phyloP scores from a whole-genome alignment of 345 rosid species.

The Cardamine chenopodiifolia region DNA sequence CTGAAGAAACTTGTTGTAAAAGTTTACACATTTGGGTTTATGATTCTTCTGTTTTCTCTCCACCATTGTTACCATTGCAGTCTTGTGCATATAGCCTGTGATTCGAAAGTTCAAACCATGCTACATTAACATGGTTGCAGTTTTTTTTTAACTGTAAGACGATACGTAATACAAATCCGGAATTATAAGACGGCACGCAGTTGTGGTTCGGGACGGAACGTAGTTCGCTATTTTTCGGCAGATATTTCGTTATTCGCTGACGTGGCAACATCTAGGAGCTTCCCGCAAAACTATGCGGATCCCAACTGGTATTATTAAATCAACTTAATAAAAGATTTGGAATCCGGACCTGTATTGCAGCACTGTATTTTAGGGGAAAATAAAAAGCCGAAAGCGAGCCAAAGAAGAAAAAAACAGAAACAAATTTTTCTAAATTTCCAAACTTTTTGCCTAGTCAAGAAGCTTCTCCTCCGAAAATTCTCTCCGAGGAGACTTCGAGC shows the following conservation, averaged over 20 bases:
- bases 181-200: slow-evolving; percentile 27
- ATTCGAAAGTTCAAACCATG: background rate
- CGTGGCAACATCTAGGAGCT: slow-evolving; percentile 40
- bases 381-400: slow-evolving; percentile 42
- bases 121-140: background rate
- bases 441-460: slow-evolving; percentile 34
- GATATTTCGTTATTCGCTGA: slow-evolving; percentile 25
- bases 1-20: slow-evolving; percentile 31
- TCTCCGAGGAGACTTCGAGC: slow-evolving; percentile 23
- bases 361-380: slow-evolving; percentile 14
- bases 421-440: slow-evolving; percentile 20
- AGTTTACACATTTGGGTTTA: slow-evolving; percentile 32
- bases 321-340: slow-evolving; percentile 16
- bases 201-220: slow-evolving; percentile 28
- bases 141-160: background rate
- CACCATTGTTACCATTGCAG: background rate
- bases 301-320: slow-evolving; percentile 26
- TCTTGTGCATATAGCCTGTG: background rate
- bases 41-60: background rate
- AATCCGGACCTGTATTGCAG: slow-evolving; percentile 38
- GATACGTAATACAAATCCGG: background rate
- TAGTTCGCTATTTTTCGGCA: slow-evolving; percentile 28
- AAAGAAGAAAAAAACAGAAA: slow-evolving; percentile 29
- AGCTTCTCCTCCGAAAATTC: slow-evolving; percentile 10
- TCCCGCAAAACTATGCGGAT: slow-evolving; percentile 46